Percentiles rank a stretch among this genome's conserved stretches.
These are phyloP conservation scores for Heliosperma pusillum DNA, from an alignment of 148 eudicot species.

Conservation along the genomic window DNA sequence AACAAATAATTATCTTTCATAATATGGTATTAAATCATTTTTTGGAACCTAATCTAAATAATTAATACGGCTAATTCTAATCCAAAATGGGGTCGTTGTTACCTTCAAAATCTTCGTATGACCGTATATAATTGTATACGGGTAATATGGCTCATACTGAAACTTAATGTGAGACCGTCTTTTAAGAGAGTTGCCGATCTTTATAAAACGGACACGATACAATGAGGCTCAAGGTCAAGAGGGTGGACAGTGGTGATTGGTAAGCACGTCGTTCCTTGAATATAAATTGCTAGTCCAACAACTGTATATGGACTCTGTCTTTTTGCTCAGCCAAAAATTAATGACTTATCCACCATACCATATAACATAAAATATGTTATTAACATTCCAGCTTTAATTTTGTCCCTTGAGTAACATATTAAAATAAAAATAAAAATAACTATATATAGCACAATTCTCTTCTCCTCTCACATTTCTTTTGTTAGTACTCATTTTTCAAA, in stretches of 20 bases:
- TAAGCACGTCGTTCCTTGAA: neutral
- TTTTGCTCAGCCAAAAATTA: slow-evolving; percentile 8
- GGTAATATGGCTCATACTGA: no score
- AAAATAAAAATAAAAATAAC: slow-evolving; percentile 1
- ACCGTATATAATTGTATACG: no score
- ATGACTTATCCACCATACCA: slow-evolving; percentile 11
- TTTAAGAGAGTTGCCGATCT: no score
- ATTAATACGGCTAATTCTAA: no score
- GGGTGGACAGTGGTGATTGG: neutral
- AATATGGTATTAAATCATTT: no score
- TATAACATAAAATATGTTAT: neutral
- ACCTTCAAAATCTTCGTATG: no score
- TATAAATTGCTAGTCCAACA: neutral
- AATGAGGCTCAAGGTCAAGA: neutral
- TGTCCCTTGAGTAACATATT: slow-evolving; percentile 4
- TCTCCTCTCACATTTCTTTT: neutral
- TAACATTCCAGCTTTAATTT: neutral
- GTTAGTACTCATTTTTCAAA: neutral
- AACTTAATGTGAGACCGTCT: no score
- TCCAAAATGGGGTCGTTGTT: no score
- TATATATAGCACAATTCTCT: slow-evolving; percentile 16
- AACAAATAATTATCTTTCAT: neutral
- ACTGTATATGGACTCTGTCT: slow-evolving; percentile 21
- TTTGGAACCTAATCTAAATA: no score
- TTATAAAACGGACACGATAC: no score